phyloP scores from a whole-genome alignment of 805 yeast species.

The Lipomyces japonicus region DNA sequence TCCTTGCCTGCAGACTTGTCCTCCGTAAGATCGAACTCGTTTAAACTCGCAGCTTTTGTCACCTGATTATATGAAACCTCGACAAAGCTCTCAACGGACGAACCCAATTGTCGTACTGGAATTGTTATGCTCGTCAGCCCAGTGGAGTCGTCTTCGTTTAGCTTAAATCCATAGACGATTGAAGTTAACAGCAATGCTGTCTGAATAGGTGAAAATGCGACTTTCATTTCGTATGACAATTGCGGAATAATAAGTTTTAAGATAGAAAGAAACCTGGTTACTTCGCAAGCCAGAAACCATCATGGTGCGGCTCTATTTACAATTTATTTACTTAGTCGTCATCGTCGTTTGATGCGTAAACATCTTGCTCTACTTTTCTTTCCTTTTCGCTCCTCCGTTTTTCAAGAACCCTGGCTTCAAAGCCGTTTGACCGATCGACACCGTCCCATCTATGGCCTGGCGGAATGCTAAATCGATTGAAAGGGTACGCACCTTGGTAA shows the following conservation, averaged over 20 bases:
- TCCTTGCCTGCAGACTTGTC: background rate
- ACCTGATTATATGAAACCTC: constrained; percentile 2
- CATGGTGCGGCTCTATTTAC: too few relatives aligned
- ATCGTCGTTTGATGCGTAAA: constrained; percentile 23
- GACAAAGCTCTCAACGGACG: background rate
- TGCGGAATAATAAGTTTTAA: too few relatives aligned
- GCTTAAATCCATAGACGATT: background rate
- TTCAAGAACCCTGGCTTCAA: constrained; percentile 60
- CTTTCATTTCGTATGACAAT: too few relatives aligned
- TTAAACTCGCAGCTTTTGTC: constrained; percentile 4
- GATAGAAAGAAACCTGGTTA: too few relatives aligned
- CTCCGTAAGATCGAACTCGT: background rate
- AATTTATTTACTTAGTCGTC: too few relatives aligned
- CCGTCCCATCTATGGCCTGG: constrained; percentile 94
- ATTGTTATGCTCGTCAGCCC: background rate
- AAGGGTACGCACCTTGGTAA: constrained; percentile 54
- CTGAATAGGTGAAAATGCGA: background rate
- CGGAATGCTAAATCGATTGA: constrained; percentile 67
- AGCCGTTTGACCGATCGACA: constrained; percentile 82
- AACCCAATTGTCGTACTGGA: constrained; percentile 1
- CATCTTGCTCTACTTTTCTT: constrained; percentile 26
- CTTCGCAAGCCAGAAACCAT: too few relatives aligned
- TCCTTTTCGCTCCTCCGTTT: constrained; percentile 30
- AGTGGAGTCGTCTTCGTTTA: background rate
- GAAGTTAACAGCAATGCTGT: background rate